Evolutionary conservation across 768 basidiomycete genomes (phyloP).

Genomic region (Hygrophorus pudorinus): DNA sequence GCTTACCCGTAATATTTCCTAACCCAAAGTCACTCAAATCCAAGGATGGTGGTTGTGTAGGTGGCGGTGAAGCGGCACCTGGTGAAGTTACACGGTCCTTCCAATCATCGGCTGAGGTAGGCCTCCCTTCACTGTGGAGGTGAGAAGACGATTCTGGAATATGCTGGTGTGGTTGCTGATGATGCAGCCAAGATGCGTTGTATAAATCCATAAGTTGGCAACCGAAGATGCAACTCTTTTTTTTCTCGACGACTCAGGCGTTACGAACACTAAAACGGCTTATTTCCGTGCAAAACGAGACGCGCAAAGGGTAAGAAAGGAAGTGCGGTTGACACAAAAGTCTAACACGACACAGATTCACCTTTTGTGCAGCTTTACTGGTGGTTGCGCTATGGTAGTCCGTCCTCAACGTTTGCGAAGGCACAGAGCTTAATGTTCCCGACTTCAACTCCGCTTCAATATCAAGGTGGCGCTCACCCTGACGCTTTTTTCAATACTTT

Average conservation of each 20-base stretch:
- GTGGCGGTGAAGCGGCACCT: conserved; percentile 11
- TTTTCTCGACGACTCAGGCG: conserved; percentile 23
- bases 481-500: background rate
- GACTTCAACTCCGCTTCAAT: conserved; percentile 22
- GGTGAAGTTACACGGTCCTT: conserved; percentile 29
- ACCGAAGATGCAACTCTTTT: conserved; percentile 12
- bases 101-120: conserved; percentile 31
- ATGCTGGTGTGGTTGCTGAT: conserved; percentile 17
- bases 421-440: conserved; percentile 6
- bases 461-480: background rate
- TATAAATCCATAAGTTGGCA: conserved; percentile 37
- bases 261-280: conserved; percentile 22
- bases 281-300: conserved; percentile 15
- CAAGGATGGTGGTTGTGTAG: conserved; percentile 16
- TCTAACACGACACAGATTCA: conserved; percentile 17
- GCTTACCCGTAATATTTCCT: conserved; percentile 32
- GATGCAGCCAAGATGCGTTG: conserved; percentile 29
- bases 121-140: conserved; percentile 19
- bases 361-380: conserved; percentile 13
- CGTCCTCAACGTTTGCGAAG: conserved; percentile 17
- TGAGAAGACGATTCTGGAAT: conserved; percentile 24
- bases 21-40: conserved; percentile 36
- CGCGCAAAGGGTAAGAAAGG: conserved; percentile 7
- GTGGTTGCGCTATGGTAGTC: conserved; percentile 12
- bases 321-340: conserved; percentile 8